These are phyloP conservation scores for Paraphaeosphaeria minitans DNA, from an alignment of 2,329 filamentous ascomycete genomes.

Conservation along the genomic window DNA sequence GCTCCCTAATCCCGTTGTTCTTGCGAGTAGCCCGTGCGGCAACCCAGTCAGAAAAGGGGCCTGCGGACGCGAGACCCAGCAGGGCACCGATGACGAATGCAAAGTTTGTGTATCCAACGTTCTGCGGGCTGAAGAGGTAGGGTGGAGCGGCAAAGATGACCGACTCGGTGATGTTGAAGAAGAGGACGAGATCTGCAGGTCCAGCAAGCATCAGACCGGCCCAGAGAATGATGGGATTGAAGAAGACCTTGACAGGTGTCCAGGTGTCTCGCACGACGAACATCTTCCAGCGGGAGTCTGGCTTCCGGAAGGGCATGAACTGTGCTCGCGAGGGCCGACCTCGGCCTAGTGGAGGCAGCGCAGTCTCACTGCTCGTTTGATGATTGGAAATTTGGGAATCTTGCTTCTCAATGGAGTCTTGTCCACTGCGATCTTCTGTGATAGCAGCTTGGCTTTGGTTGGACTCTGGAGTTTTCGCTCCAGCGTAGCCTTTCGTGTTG, in stretches of 20 bases:
- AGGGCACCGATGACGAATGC: slow-evolving; percentile 56
- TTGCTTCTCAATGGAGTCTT: slow-evolving; percentile 36
- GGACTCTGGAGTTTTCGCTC: slow-evolving; percentile 2
- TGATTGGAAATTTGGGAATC: slow-evolving; percentile 9
- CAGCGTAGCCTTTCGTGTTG: slow-evolving; percentile 5
- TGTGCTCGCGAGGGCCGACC: slow-evolving; percentile 48
- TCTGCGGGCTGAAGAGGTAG: slow-evolving; percentile 51
- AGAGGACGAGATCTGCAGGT: slow-evolving; percentile 51
- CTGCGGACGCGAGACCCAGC: slow-evolving; percentile 61
- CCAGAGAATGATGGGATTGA: slow-evolving; percentile 53
- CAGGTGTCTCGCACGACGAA: slow-evolving; percentile 50
- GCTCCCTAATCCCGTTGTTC: slow-evolving; percentile 62
- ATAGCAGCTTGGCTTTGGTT: not conserved
- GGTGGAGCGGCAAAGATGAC: slow-evolving; percentile 53
- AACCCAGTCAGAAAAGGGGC: slow-evolving; percentile 62
- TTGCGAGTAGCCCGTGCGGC: slow-evolving; percentile 58
- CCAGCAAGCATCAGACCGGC: slow-evolving; percentile 42
- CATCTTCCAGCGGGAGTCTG: slow-evolving; percentile 47
- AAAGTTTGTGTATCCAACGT: slow-evolving; percentile 58
- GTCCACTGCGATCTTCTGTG: slow-evolving; percentile 1
- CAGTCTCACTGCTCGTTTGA: slow-evolving; percentile 13
- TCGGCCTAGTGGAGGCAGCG: slow-evolving; percentile 28
- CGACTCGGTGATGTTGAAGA: slow-evolving; percentile 59
- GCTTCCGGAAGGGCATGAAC: slow-evolving; percentile 45
- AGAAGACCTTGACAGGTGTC: slow-evolving; percentile 50